Evolutionary conservation across 164 flowering plant species (phyloP), one percentile per base, ranked within the genome.

Genomic region (Cinnamomum micranthum): DNA sequence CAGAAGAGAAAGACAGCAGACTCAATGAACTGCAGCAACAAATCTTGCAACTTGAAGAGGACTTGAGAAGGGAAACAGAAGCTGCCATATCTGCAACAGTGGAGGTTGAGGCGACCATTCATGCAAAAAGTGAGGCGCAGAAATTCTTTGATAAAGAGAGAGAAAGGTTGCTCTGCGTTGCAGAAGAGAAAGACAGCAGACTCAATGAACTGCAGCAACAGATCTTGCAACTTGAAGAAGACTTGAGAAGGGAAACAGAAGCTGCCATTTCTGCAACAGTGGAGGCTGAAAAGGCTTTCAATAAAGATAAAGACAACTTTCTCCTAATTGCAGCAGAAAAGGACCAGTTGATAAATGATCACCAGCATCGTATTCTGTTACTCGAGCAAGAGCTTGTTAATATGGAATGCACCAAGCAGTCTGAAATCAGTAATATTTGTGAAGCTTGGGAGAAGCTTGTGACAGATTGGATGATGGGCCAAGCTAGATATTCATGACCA

Each of bases 361-460:
- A 86, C 50, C 75, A 80, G 80, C 80, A 81, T 74, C 77, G 68
- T 50, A 73, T 84, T 71, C 51, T 59, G 24, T 82, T 82, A 14
- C 23, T 87, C 78, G 90, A 88, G 73, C 58, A 84, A 47, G 82
- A 80, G 27, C 82, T 86, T 22, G 10, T n/a, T 47, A 14, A 77
- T 76, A 35, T 72, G 74, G 71, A 81, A 85, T 50, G 52, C 9
- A 82, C 78, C 69, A 81, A 78, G 65, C 78, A 75, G 67, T 72
- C 77, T 10, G 69, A 71, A 63, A 73, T 78, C 69, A 25, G 67
- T 24, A 28, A 52, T 60, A 77, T 79, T 31, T 59, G 66, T 51
- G 70, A 80, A 75, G 82, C 80, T 69, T 71, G 78, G 74, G 75
- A 81, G 65, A 78, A 76, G 69, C 55, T 73, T 51, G 20, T 58